These are phyloP conservation scores for Tephrocybe rancida DNA, from an alignment of 768 basidiomycete genomes.

Conservation along the genomic window DNA sequence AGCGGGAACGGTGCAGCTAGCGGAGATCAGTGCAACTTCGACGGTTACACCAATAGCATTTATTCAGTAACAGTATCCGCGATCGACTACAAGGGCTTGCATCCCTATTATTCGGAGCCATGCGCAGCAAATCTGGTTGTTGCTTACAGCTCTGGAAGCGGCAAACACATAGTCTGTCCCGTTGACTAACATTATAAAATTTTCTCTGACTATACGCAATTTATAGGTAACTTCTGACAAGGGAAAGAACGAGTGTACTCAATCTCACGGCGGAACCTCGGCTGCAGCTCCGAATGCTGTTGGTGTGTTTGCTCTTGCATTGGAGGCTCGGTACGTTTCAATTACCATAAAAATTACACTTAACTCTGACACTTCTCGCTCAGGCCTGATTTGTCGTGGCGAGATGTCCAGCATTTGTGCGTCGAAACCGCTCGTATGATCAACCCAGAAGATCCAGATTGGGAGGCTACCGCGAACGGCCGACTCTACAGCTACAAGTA, in stretches of 20 bases:
- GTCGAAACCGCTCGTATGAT: constrained; percentile 76
- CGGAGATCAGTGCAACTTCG: constrained; percentile 98
- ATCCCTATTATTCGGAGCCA: constrained; percentile 97
- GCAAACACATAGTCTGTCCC: constrained; percentile 83
- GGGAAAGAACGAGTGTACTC: constrained; percentile 81
- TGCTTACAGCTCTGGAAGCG: constrained; percentile 93
- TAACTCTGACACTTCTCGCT: constrained; percentile 5
- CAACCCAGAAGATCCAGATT: constrained; percentile 91
- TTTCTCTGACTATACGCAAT: not conserved
- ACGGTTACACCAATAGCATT: constrained; percentile 98
- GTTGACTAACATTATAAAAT: constrained; percentile 10
- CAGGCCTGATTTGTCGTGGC: constrained; percentile 95
- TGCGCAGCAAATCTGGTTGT: constrained; percentile 98
- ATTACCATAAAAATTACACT: not conserved
- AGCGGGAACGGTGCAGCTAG: constrained; percentile 92
- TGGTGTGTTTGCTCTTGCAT: constrained; percentile 89
- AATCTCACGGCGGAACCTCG: constrained; percentile 91
- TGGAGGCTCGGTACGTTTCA: constrained; percentile 72
- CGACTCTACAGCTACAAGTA: constrained; percentile 85
- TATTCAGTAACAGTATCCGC: constrained; percentile 97
- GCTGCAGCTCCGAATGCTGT: constrained; percentile 97
- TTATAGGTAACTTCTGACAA: constrained; percentile 91
- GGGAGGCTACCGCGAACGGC: constrained; percentile 81
- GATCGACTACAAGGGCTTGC: constrained; percentile 88
- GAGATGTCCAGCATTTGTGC: constrained; percentile 91